Evolutionary conservation across 1,284 basidiomycete genomes (phyloP).

Genomic region (Malassezia psittaci): DNA sequence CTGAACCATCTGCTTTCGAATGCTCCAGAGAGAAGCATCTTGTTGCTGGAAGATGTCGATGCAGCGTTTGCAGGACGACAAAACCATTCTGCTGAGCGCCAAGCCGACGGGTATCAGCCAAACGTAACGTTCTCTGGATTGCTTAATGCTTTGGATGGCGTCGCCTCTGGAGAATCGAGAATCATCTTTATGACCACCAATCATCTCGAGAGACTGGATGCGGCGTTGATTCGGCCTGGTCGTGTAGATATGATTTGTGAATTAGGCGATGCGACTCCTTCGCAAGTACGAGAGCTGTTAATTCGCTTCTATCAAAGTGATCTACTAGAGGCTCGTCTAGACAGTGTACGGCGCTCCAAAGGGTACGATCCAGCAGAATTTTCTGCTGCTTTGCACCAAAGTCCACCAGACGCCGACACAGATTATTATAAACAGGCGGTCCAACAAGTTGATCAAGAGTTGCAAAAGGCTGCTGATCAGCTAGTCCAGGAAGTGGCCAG

Average conservation of each 20-base stretch:
- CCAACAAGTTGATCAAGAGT: neutral
- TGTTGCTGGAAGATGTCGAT: constrained; percentile 93
- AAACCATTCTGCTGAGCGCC: constrained; percentile 22
- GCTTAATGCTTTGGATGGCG: constrained; percentile 91
- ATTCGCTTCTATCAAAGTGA: constrained; percentile 63
- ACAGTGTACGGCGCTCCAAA: constrained; percentile 3
- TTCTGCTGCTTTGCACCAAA: neutral
- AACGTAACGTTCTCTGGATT: constrained; percentile 95
- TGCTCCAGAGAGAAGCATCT: constrained; percentile 79
- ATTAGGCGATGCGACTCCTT: constrained; percentile 74
- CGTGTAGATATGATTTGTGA: constrained; percentile 77
- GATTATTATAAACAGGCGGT: constrained; percentile 10
- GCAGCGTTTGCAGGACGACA: constrained; percentile 66
- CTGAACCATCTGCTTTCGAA: constrained; percentile 86
- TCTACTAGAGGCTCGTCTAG: constrained; percentile 7
- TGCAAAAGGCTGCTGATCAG: neutral
- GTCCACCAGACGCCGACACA: constrained; percentile 7
- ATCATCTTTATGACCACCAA: constrained; percentile 99
- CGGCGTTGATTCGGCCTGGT: constrained; percentile 86
- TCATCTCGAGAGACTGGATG: constrained; percentile 61
- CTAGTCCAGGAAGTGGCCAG: constrained; percentile 3
- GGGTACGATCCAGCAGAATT: constrained; percentile 11
- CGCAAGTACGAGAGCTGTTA: constrained; percentile 71
- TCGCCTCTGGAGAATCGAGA: constrained; percentile 82
- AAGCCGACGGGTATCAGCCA: constrained; percentile 34